Base-by-base conservation (phyloP, 2,329 filamentous ascomycete species). In the Myriosclerotinia scirpicola region DNA sequence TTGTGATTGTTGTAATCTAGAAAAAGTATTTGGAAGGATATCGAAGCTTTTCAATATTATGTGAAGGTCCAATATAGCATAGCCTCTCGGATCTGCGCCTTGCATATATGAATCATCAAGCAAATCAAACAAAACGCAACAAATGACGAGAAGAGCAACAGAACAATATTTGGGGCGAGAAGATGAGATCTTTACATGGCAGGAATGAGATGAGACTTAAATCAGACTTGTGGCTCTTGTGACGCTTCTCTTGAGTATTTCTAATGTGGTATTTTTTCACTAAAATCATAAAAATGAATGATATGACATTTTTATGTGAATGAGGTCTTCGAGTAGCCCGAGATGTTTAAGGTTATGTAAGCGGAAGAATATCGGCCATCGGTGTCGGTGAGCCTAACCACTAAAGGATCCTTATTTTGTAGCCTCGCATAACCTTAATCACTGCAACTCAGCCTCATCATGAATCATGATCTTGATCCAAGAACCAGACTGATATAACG, bases 81-180 rank as follows among this genome's bases (percentile, higher is more conserved):
- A 61, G 58, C 58, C 58, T 61, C 44, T 22, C 34, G 7, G 22
- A 11, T 40, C 58, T 61, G 58, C 58, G 58, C 58, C 58, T 61
- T 61, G 44, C n/a, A 15, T 22, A 11, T 36, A 11, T 60, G 56
- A 38, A 60, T 60, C 42, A 60, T 36, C 7, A 3, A 59, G 17
- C 12, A 17, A 36, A 59, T 38, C 12, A 48, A 2, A n/a, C 3
- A 38, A 36, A 5, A 34, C 2, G 30, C 9, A 26, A 22, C 2
- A 9, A 12, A 36, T 54, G 30, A 54, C 12, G 9, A 22, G 17
- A 20, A n/a, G 20, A 12, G 20, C 17, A 54, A 36, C 14, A 11
- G 11, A 11, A 50, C 9, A 52, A 26, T 26, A 26, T 50, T 6
- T 50, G 26, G 5, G 9, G 11, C 26, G 1, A 38, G 5, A 20